phyloP scores from a whole-genome alignment of 192 early-diverging fungal genomes.

The Rhizophagus clarus region DNA sequence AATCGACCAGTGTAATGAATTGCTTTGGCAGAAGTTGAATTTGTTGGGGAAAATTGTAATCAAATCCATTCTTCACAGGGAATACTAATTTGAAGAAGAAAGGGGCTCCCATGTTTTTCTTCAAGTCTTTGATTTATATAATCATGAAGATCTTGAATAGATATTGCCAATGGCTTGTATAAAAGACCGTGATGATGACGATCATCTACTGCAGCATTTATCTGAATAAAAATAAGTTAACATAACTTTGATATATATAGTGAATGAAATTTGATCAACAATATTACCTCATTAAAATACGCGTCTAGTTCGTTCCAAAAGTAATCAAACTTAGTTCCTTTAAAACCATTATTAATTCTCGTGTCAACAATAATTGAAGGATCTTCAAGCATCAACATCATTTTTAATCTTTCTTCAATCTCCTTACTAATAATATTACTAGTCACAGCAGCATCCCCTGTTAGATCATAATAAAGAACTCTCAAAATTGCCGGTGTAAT shows the following conservation, averaged over 20 bases:
- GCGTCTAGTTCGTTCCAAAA: background rate
- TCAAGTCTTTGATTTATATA: background rate
- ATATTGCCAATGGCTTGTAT: background rate
- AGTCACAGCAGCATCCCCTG: background rate
- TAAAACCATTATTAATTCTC: background rate
- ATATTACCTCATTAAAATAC: conserved; percentile 8
- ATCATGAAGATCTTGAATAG: background rate
- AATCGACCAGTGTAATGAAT: background rate
- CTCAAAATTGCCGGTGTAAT: background rate
- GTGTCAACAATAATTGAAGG: background rate
- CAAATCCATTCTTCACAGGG: background rate
- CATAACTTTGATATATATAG: too few relatives aligned
- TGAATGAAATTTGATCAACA: background rate
- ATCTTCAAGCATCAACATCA: background rate
- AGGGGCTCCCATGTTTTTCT: background rate
- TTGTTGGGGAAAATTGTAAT: background rate
- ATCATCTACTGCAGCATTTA: background rate
- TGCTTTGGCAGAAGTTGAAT: background rate
- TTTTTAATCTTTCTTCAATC: background rate
- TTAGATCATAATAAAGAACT: background rate
- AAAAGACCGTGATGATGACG: background rate
- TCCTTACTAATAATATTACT: background rate
- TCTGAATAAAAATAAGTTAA: too few relatives aligned
- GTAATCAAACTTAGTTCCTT: background rate
- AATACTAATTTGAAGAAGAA: background rate